Conservation (phyloP, 1,284 basidiomycete species). For the Austroboletus rostrupii region DNA sequence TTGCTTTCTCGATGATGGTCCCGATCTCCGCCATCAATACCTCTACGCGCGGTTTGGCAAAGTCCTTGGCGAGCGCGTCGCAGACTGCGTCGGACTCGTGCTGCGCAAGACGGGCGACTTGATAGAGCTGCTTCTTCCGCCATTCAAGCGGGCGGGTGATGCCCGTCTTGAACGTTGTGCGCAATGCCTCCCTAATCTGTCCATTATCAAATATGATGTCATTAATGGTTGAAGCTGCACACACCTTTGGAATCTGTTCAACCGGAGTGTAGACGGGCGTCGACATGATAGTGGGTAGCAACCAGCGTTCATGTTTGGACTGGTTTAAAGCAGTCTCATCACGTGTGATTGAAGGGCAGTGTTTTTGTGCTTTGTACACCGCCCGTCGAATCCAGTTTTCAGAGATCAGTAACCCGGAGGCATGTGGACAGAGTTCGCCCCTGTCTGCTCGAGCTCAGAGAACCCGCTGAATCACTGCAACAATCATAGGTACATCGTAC, state of each 20-base stretch:
- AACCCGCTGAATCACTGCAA: neutral
- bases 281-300: slow-evolving; percentile 13
- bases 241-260: slow-evolving; percentile 25
- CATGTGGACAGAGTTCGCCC: no score
- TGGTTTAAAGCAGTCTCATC: no score
- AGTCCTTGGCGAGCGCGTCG: slow-evolving; percentile 27
- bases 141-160: slow-evolving; percentile 25
- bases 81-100: slow-evolving; percentile 24
- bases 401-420: no score
- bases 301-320: neutral
- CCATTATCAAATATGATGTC: neutral
- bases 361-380: no score
- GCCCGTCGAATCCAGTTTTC: no score
- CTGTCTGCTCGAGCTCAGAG: no score
- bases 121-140: slow-evolving; percentile 30
- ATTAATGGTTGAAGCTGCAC: neutral
- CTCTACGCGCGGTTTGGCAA: slow-evolving; percentile 29
- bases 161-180: slow-evolving; percentile 23
- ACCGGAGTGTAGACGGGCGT: slow-evolving; percentile 15
- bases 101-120: slow-evolving; percentile 30
- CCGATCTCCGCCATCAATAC: slow-evolving; percentile 24
- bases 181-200: slow-evolving; percentile 26
- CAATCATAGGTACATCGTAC: neutral
- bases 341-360: no score
- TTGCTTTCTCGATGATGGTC: slow-evolving; percentile 12